phyloP scores from a whole-genome alignment of 257 asterid genomes.

The Solanum ossicruentum region DNA sequence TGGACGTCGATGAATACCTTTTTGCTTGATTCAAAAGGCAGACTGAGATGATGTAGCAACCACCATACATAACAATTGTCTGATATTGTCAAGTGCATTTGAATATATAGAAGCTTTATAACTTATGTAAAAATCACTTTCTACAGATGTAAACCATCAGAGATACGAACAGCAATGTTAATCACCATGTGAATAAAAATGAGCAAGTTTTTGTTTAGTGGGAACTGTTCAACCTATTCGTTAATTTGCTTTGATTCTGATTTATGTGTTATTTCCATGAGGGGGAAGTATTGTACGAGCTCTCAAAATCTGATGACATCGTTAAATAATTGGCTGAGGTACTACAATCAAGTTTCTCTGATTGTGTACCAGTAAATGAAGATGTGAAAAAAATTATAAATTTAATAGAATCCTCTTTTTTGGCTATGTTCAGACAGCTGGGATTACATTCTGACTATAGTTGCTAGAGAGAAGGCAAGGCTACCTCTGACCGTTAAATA shows the following conservation, averaged over 20 bases:
- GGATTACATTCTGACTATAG: background rate
- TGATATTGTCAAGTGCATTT: background rate
- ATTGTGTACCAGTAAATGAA: background rate
- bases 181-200: background rate
- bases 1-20: background rate
- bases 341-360: background rate
- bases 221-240: background rate
- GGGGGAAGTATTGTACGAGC: background rate
- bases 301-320: background rate
- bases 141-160: background rate
- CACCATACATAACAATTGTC: background rate
- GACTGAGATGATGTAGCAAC: background rate
- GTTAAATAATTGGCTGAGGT: background rate
- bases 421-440: background rate
- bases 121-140: background rate
- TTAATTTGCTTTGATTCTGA: background rate
- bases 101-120: background rate
- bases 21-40: background rate
- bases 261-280: background rate
- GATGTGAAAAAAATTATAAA: background rate
- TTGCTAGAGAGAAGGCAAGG: background rate
- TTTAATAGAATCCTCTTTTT: background rate
- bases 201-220: background rate
- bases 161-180: background rate
- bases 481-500: background rate